Evolutionary conservation across 225 moss, liverwort and hornwort species (phyloP), one percentile per base, ranked within the genome.

Genomic region (Physcomitrium patens): DNA sequence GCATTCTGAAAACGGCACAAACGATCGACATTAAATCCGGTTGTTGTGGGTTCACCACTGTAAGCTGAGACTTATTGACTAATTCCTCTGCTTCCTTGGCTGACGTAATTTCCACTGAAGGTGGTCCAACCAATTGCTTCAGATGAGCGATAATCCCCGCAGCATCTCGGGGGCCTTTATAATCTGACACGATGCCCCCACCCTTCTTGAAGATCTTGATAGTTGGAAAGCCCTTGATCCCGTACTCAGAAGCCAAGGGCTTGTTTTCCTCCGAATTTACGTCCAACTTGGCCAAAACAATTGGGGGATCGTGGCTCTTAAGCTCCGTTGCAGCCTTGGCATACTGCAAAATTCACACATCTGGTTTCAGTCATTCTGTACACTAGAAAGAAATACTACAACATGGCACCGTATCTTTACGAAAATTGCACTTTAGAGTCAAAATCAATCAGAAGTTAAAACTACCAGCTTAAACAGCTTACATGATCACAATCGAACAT

Each of bases 221-320:
- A 2, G 99, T 95, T 41, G 95, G 99, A 65, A 92, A 99, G 76
- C 95, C 99, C 69, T 74, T 79, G 44, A 99, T 79, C 57, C 77
- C 89, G 20, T 86, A 90, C 75, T 89, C 82, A 0, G 83, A 51
- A 15, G 85, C 83, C 86, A 95, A 77, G 15, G 86, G 89, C 68
- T 99, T 99, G 76, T 92, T 99, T 10, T 79, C 73, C 68, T 99
- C 89, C 27, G 88, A 88, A 57, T 93, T 83, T 23, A 80, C 78
- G 65, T 95, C 84, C 74, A 91, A 81, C 80, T 99, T 99, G 9
- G 95, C 99, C 65, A 99, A 80, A 27, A 80, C 77, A 69, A 99
- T 89, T 12, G 90, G 90, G 53, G 95, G 91, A 67, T 91, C 88
- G 67, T 93, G 86, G 55, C 73, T 84, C 80, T 93, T 99, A 15